These are phyloP conservation scores for Ogataea dorogensis DNA, from an alignment of 805 yeast genomes.

Conservation along the genomic window DNA sequence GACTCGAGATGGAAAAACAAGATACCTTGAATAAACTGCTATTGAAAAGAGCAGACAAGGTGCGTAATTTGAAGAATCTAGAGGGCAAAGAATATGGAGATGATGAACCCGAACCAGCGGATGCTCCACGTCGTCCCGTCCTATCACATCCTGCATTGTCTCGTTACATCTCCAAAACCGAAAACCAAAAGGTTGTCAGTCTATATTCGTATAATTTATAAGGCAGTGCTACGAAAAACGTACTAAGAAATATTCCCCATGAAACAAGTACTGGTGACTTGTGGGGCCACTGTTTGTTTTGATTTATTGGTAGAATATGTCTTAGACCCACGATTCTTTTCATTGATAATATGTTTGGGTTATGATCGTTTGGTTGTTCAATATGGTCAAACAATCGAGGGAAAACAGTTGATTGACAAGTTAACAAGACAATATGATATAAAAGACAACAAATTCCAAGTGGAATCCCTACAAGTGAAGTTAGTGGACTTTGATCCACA, in stretches of 20 bases:
- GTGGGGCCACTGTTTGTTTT: slow-evolving; percentile 93
- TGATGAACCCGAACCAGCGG: slow-evolving; percentile 20
- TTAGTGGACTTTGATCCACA: slow-evolving; percentile 49
- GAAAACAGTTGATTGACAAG: slow-evolving; percentile 12
- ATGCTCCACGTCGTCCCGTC: slow-evolving; percentile 39
- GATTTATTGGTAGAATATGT: slow-evolving; percentile 50
- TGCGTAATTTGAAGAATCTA: slow-evolving; percentile 38
- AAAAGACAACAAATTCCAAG: neutral
- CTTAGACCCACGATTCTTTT: slow-evolving; percentile 36
- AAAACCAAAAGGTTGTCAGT: slow-evolving; percentile 15
- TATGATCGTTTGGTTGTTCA: slow-evolving; percentile 51
- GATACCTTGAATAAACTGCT: slow-evolving; percentile 86
- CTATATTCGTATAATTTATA: slow-evolving; percentile 20
- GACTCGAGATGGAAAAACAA: slow-evolving; percentile 86
- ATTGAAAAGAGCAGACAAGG: slow-evolving; percentile 78
- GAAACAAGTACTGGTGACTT: slow-evolving; percentile 55
- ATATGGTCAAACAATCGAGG: slow-evolving; percentile 43
- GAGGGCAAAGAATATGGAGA: slow-evolving; percentile 31
- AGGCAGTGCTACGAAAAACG: slow-evolving; percentile 1
- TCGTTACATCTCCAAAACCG: slow-evolving; percentile 37
- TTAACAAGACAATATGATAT: slow-evolving; percentile 8
- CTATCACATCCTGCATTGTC: slow-evolving; percentile 44
- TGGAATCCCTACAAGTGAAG: slow-evolving; percentile 29
- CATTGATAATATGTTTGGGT: slow-evolving; percentile 35
- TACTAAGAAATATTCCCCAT: slow-evolving; percentile 1